A percentile compares a stretch with the other conserved stretches of the same genome.
phyloP scores from a whole-genome alignment of 164 flowering plant species.

The Sextonia rubra region DNA sequence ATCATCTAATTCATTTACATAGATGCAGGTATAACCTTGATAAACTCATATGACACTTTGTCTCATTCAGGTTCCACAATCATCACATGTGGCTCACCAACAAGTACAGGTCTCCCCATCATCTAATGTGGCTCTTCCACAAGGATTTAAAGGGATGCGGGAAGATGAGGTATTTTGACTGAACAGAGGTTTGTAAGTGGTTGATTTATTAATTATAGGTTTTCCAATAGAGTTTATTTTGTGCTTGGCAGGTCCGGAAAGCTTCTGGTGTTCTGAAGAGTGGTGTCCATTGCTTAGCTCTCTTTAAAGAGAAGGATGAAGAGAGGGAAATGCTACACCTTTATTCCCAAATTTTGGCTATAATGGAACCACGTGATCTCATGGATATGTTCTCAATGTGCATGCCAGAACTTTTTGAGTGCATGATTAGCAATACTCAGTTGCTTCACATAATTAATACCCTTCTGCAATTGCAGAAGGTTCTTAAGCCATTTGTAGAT shows the following conservation, averaged over 20 bases:
- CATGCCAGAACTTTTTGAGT: conserved; percentile 93
- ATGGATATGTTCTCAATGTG: conserved; percentile 99
- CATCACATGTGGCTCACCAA: conserved; percentile 57
- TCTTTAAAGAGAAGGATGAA: conserved; percentile 94
- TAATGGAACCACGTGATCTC: conserved; percentile 97
- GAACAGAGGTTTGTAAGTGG: background rate
- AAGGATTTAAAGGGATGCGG: conserved; percentile 82
- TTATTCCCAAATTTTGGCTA: conserved; percentile 78
- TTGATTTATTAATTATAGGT: background rate
- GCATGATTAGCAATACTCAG: conserved; percentile 88
- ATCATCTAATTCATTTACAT: conserved; percentile 7
- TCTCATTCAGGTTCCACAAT: conserved; percentile 55
- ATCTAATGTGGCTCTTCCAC: conserved; percentile 49
- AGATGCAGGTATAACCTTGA: conserved; percentile 1
- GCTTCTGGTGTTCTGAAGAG: conserved; percentile 93
- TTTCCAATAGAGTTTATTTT: background rate
- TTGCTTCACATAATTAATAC: conserved; percentile 82
- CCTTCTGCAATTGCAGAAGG: conserved; percentile 77
- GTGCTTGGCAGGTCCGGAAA: conserved; percentile 65
- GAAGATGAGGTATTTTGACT: conserved; percentile 84
- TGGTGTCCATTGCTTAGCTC: conserved; percentile 93
- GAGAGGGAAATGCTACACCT: conserved; percentile 83
- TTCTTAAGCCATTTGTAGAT: conserved; percentile 88
- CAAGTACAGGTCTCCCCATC: conserved; percentile 58
- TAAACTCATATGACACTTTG: conserved; percentile 13